Evolutionary conservation across 208 protist genomes (phyloP), one percentile per base, ranked within the genome.

Genomic region (Leishmania major): DNA sequence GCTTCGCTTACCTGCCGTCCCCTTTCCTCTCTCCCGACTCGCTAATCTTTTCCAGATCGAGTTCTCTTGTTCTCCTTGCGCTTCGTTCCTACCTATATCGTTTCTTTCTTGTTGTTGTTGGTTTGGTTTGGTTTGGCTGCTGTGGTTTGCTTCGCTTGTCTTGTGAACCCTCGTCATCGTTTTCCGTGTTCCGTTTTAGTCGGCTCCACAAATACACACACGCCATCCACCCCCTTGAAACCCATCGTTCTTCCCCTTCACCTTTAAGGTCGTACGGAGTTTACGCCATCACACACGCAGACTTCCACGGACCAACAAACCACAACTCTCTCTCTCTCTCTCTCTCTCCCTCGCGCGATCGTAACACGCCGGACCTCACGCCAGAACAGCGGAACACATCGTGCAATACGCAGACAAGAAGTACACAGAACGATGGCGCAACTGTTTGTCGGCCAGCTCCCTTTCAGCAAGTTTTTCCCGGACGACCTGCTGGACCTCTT

Each of bases 401-500:
- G n/a, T 67, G 60, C 19, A 37, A 4, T 67, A 37, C 11, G 37
- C 60, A 19, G 3, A 5, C 25, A 19, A 19, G 2, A 67, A 43
- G 37, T 45, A 5, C 35, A 47, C 55, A 35, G 55, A 55, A 43
- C 53, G n/a, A 88, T 87, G 81, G 86, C 86, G 31, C 83, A 87
- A 28, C 74, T 89, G 22, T 91, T 89, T 75, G 77, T 91, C 2
- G 85, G 85, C 2, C 85, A 91, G 75, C 78, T 91, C 3, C 86
- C 86, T 59, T 92, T 92, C 82, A 87, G 86, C 71, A 88, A 90
- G 77, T 90, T 90, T 45, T 90, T 87, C 51, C 84, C 86, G 2
- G 82, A 88, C 31, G 89, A 92, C 74, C 70, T 92, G 60, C 69
- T 85, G 60, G 31, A 81, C n/a, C 81, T 92, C 7, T 90, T 89